These are phyloP conservation scores for Barbatosphaeria neglecta DNA, from an alignment of 495 filamentous ascomycete genomes.

Conservation along the genomic window DNA sequence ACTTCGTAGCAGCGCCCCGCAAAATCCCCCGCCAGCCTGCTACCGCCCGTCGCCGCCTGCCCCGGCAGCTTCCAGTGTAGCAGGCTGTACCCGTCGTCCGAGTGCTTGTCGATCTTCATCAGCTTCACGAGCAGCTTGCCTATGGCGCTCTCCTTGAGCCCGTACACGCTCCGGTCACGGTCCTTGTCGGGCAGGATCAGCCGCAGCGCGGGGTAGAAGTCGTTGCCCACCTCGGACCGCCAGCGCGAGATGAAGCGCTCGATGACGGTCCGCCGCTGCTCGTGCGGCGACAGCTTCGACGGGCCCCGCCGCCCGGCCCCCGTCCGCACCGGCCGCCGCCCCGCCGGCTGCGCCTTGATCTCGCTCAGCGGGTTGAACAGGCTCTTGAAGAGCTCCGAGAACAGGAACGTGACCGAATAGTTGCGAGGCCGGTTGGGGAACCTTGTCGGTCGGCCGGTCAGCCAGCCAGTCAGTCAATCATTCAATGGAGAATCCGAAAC, in stretches of 20 bases:
- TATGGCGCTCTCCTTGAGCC: slow-evolving; percentile 85
- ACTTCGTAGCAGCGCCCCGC: slow-evolving; percentile 78
- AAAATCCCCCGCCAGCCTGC: slow-evolving; percentile 77
- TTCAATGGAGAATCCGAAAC: too few species aligned
- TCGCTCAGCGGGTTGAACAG: slow-evolving; percentile 84
- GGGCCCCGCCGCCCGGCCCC: slow-evolving; percentile 48
- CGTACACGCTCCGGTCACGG: slow-evolving; percentile 85
- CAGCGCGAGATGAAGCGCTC: slow-evolving; percentile 81
- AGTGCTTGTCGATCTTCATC: slow-evolving; percentile 86
- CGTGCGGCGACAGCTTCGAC: slow-evolving; percentile 58
- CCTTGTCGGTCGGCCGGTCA: slow-evolving; percentile 30
- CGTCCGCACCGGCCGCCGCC: slow-evolving; percentile 32
- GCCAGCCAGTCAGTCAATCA: too few species aligned
- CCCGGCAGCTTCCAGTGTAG: slow-evolving; percentile 92
- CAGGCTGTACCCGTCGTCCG: slow-evolving; percentile 73
- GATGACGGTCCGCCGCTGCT: slow-evolving; percentile 75
- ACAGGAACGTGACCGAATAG: slow-evolving; percentile 64
- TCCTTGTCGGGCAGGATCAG: slow-evolving; percentile 92
- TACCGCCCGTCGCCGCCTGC: slow-evolving; percentile 44
- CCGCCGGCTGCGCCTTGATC: slow-evolving; percentile 63
- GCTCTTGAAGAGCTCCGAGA: slow-evolving; percentile 61
- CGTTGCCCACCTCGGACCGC: slow-evolving; percentile 76
- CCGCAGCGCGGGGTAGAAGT: slow-evolving; percentile 88
- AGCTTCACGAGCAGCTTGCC: slow-evolving; percentile 79
- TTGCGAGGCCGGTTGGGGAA: slow-evolving; percentile 83